phyloP scores from a whole-genome alignment of 2,329 filamentous ascomycete genomes.

The Trichoderma atroviride region DNA sequence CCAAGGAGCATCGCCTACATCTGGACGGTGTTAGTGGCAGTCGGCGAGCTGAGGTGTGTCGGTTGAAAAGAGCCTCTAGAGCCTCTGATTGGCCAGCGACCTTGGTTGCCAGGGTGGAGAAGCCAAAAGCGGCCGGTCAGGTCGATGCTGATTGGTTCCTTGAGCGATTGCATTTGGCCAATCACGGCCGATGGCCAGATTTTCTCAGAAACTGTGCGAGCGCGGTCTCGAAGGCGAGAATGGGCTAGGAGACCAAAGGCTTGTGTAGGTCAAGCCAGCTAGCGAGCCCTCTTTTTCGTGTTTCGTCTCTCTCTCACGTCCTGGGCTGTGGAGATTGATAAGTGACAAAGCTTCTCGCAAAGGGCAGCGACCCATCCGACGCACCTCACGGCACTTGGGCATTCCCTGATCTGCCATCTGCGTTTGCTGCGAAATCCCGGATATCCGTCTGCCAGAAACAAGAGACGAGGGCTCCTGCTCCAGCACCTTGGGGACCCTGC shows the following conservation, averaged over 20 bases:
- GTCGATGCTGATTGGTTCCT: slow-evolving; percentile 30
- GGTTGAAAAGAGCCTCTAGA: slow-evolving; percentile 36
- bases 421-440: background rate
- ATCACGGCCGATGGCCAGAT: slow-evolving; percentile 21
- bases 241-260: slow-evolving; percentile 16
- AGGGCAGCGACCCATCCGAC: slow-evolving; percentile 7
- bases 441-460: slow-evolving; percentile 18
- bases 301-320: slow-evolving; percentile 10
- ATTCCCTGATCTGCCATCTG: background rate
- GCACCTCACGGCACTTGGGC: slow-evolving; percentile 12
- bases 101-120: slow-evolving; percentile 33
- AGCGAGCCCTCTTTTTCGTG: slow-evolving; percentile 20
- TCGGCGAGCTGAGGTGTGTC: slow-evolving; percentile 41
- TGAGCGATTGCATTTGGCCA: slow-evolving; percentile 20
- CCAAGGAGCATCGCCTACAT: slow-evolving; percentile 20
- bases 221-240: slow-evolving; percentile 18
- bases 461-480: slow-evolving; percentile 4
- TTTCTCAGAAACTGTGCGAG: slow-evolving; percentile 17
- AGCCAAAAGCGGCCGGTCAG: slow-evolving; percentile 28
- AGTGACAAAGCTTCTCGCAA: slow-evolving; percentile 27
- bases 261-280: slow-evolving; percentile 17
- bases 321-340: slow-evolving; percentile 25
- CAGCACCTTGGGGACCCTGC: background rate
- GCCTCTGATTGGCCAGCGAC: slow-evolving; percentile 37
- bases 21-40: slow-evolving; percentile 26